A percentile compares a stretch with the other conserved stretches of the same genome.
phyloP scores from a whole-genome alignment of 768 basidiomycete genomes.

The Guyanaporus albipodus region DNA sequence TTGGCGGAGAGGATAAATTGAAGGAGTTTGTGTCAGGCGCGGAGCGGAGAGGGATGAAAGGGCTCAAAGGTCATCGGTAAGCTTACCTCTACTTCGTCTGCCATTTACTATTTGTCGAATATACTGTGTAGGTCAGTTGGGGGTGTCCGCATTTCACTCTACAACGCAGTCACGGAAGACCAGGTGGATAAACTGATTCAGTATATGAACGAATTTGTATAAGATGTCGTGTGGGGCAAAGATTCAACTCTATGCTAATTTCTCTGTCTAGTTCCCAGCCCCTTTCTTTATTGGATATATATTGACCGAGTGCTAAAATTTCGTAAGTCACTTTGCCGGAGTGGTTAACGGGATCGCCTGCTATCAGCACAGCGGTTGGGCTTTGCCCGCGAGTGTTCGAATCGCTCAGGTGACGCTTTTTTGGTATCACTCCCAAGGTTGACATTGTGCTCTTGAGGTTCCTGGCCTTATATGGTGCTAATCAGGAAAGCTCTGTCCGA shows the following conservation, averaged over 20 bases:
- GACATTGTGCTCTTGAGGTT: not conserved
- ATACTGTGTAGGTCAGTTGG: slow-evolving; percentile 47
- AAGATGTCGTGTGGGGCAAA: not conserved
- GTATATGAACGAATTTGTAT: slow-evolving; percentile 56
- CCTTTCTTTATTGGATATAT: no score
- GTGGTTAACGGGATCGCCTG: slow-evolving; percentile 89
- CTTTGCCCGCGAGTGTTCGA: slow-evolving; percentile 62
- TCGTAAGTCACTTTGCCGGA: slow-evolving; percentile 80
- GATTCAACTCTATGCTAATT: slow-evolving; percentile 13
- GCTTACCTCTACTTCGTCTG: slow-evolving; percentile 30
- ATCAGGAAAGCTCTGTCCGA: not conserved
- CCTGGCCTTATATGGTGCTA: not conserved
- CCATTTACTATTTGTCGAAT: not conserved
- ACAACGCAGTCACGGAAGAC: slow-evolving; percentile 83
- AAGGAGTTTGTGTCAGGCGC: slow-evolving; percentile 78
- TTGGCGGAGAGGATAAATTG: slow-evolving; percentile 70
- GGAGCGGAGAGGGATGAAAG: slow-evolving; percentile 73
- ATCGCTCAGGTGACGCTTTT: slow-evolving; percentile 56
- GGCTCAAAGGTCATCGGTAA: slow-evolving; percentile 89
- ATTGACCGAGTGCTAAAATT: accelerated
- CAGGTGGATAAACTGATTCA: slow-evolving; percentile 57
- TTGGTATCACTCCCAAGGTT: slow-evolving; percentile 16
- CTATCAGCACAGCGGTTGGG: slow-evolving; percentile 54
- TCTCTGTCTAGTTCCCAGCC: no score
- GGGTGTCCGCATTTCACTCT: slow-evolving; percentile 79